Evolutionary conservation across 2,329 filamentous ascomycete species (phyloP).

Genomic region (Clonostachys rhizophaga): DNA sequence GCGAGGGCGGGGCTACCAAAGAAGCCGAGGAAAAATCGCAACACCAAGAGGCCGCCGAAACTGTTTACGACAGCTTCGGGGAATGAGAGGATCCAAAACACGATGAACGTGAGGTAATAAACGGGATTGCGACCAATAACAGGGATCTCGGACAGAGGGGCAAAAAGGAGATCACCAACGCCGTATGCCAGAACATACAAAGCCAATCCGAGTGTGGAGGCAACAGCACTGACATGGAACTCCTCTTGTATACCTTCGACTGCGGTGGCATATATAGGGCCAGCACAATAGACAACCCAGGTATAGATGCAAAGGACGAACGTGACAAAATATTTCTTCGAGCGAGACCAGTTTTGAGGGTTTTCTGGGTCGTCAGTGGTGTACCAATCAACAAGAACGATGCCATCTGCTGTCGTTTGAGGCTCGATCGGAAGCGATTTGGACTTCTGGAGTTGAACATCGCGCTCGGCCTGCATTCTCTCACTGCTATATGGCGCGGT

Average conservation of each 20-base stretch:
- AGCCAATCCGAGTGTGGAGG: slow-evolving; percentile 46
- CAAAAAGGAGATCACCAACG: slow-evolving; percentile 46
- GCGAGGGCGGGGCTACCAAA: slow-evolving; percentile 21
- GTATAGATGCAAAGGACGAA: slow-evolving; percentile 42
- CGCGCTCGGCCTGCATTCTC: no score
- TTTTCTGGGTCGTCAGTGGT: slow-evolving; percentile 43
- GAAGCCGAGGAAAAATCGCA: slow-evolving; percentile 47
- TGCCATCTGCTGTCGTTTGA: no score
- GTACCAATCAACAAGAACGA: slow-evolving; percentile 27
- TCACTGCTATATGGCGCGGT: no score
- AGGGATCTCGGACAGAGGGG: slow-evolving; percentile 54
- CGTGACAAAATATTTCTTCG: slow-evolving; percentile 26
- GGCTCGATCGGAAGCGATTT: no score
- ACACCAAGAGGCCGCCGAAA: slow-evolving; percentile 46
- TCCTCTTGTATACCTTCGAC: slow-evolving; percentile 35
- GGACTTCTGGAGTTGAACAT: no score
- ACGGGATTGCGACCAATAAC: slow-evolving; percentile 51
- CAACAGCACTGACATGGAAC: slow-evolving; percentile 41
- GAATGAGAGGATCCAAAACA: slow-evolving; percentile 52
- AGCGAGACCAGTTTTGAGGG: slow-evolving; percentile 41
- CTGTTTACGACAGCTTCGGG: slow-evolving; percentile 48
- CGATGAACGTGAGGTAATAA: slow-evolving; percentile 51
- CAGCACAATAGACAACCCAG: slow-evolving; percentile 32
- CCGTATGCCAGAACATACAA: slow-evolving; percentile 42
- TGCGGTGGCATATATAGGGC: slow-evolving; percentile 31